phyloP scores from a whole-genome alignment of 345 rosid species.

The Dipteronia dyeriana region DNA sequence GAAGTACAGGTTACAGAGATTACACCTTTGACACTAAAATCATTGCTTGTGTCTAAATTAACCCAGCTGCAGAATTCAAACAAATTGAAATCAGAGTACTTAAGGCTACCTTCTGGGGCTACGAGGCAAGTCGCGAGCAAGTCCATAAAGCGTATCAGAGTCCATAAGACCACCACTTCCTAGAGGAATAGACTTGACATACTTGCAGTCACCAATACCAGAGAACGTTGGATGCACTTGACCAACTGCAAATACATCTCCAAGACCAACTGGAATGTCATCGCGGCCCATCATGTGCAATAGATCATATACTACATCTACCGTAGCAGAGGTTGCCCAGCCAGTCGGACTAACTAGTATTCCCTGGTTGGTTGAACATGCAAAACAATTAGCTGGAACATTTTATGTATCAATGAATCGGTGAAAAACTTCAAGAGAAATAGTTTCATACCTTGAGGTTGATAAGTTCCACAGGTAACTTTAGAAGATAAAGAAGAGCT shows the following conservation, averaged over 20 bases:
- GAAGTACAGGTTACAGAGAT: background rate
- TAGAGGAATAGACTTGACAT: conserved; percentile 65
- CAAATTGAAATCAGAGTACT: background rate
- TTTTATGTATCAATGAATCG: too few species aligned
- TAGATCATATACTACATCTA: conserved; percentile 78
- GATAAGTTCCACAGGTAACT: conserved; percentile 67
- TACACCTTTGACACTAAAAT: too few species aligned
- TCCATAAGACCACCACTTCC: conserved; percentile 88
- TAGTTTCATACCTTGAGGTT: conserved; percentile 59
- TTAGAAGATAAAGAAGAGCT: conserved; percentile 71
- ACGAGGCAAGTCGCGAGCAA: conserved; percentile 76
- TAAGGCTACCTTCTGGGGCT: conserved; percentile 76
- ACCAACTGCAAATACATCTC: conserved; percentile 63
- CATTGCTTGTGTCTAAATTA: too few species aligned
- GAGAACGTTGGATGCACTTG: conserved; percentile 52
- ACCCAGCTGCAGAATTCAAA: background rate
- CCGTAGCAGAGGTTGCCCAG: conserved; percentile 94
- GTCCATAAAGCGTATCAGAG: conserved; percentile 86
- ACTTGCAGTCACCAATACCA: conserved; percentile 77
- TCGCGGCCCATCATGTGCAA: conserved; percentile 99
- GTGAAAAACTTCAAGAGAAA: background rate
- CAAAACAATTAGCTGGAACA: background rate
- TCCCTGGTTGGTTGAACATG: conserved; percentile 53
- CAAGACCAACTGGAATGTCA: conserved; percentile 84
- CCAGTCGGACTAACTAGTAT: conserved; percentile 81